Evolutionary conservation across 306 rosid genomes (phyloP).

Genomic region (Cotoneaster glaucophyllus): DNA sequence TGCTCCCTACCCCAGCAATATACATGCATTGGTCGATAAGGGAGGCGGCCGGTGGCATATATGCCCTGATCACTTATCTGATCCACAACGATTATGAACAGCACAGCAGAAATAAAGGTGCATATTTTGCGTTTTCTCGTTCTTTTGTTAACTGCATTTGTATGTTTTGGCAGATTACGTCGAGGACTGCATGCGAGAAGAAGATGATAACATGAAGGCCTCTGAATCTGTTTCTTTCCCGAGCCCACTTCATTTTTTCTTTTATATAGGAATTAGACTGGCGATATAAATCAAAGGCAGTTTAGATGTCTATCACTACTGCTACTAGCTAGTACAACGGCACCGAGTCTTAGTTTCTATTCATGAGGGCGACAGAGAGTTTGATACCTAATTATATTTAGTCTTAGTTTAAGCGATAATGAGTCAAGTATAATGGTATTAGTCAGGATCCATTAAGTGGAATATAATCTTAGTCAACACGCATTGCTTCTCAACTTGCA

Average conservation of each 20-base stretch:
- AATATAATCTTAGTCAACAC: background rate
- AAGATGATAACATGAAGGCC: background rate
- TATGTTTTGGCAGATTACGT: background rate
- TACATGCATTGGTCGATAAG: slow-evolving; percentile 33
- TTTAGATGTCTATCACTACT: too few relatives aligned
- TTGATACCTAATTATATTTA: background rate
- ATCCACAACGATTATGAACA: background rate
- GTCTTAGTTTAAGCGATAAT: background rate
- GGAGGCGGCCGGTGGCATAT: slow-evolving; percentile 27
- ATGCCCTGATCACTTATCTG: background rate
- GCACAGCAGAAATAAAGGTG: background rate
- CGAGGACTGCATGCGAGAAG: too few relatives aligned
- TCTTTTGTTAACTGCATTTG: background rate
- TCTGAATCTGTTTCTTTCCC: background rate
- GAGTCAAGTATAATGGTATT: background rate
- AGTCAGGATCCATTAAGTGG: background rate
- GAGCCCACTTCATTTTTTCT: background rate
- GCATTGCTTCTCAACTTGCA: background rate
- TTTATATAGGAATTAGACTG: too few relatives aligned
- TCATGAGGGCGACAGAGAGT: background rate
- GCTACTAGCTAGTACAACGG: too few relatives aligned
- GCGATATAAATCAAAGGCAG: too few relatives aligned
- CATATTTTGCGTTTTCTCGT: background rate
- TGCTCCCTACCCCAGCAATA: background rate
- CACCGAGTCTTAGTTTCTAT: too few relatives aligned